A percentile compares a stretch with the other conserved stretches of the same genome.
These are phyloP conservation scores for Aureobasidium pullulans DNA, from an alignment of 2,329 filamentous ascomycete genomes.

Conservation along the genomic window DNA sequence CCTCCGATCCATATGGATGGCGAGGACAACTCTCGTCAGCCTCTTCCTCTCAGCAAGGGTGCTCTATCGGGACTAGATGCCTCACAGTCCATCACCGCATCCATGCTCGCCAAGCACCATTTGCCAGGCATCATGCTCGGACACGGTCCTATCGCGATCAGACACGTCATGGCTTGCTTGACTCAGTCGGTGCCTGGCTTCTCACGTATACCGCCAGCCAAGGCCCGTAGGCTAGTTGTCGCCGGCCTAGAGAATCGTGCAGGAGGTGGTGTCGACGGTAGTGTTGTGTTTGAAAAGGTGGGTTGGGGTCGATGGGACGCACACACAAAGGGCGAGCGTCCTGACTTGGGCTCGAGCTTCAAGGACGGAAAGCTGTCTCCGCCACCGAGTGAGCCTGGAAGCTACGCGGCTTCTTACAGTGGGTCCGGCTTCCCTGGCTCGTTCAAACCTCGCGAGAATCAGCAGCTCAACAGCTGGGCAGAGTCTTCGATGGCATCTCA, in stretches of 20 bases:
- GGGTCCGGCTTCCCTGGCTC: conserved; percentile 26
- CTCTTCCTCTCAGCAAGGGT: conserved; percentile 39
- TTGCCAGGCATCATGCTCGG: conserved; percentile 83
- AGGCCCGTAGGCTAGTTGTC: conserved; percentile 87
- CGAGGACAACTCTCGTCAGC: conserved; percentile 47
- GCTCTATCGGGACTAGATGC: conserved; percentile 57
- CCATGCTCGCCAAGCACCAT: conserved; percentile 80
- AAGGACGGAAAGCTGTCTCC: conserved; percentile 36
- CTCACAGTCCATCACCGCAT: conserved; percentile 73
- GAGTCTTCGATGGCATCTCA: conserved; percentile 16
- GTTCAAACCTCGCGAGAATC: conserved; percentile 1
- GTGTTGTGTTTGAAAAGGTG: conserved; percentile 87
- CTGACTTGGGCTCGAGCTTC: conserved; percentile 29
- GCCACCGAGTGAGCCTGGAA: conserved; percentile 42
- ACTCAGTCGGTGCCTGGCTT: conserved; percentile 92
- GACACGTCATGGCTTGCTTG: conserved; percentile 90
- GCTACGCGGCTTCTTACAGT: conserved; percentile 27
- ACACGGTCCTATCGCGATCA: conserved; percentile 86
- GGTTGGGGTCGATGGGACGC: conserved; percentile 97
- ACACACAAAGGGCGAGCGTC: conserved; percentile 58
- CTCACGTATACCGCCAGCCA: conserved; percentile 77
- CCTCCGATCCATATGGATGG: conserved; percentile 60
- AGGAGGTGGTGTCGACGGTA: conserved; percentile 53
- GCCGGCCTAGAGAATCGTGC: conserved; percentile 76
- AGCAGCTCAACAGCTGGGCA: conserved; percentile 16